These are phyloP conservation scores for Termitomyces sp. DNA, from an alignment of 768 basidiomycete genomes.

Conservation along the genomic window DNA sequence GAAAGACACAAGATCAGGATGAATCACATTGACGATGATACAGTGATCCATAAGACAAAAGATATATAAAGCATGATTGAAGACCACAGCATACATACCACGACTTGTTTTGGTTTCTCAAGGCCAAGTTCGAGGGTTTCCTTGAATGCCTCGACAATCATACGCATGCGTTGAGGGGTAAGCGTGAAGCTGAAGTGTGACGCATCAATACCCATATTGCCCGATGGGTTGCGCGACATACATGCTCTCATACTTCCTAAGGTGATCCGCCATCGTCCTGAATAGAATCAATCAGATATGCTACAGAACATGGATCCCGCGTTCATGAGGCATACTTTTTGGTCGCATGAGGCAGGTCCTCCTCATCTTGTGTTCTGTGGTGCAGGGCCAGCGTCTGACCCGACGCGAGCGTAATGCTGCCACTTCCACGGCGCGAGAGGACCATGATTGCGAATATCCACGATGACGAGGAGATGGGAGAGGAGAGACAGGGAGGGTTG, in stretches of 20 bases:
- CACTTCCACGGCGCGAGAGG: constrained; percentile 73
- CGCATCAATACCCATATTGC: constrained; percentile 3
- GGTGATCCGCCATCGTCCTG: constrained; percentile 92
- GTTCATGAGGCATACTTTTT: constrained; percentile 61
- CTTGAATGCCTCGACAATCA: constrained; percentile 96
- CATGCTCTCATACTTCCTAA: constrained; percentile 86
- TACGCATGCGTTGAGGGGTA: constrained; percentile 89
- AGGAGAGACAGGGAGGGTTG: not conserved
- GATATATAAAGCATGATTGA: not conserved
- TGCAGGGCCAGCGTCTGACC: constrained; percentile 84
- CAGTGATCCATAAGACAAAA: not conserved
- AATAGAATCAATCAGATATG: constrained; percentile 7
- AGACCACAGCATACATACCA: constrained; percentile 55
- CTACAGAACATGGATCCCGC: not conserved
- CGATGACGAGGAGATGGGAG: constrained; percentile 1
- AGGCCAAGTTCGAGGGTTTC: constrained; percentile 88
- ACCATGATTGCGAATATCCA: constrained; percentile 40
- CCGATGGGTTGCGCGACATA: constrained; percentile 38
- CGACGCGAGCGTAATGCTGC: constrained; percentile 64
- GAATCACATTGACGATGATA: not conserved
- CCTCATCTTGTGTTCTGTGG: constrained; percentile 83
- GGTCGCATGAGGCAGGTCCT: constrained; percentile 89
- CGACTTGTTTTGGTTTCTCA: constrained; percentile 75
- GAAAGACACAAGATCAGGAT: not conserved
- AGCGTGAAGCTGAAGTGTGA: constrained; percentile 61